phyloP scores from a whole-genome alignment of 495 filamentous ascomycete genomes.

The Trichoderma erinaceum region DNA sequence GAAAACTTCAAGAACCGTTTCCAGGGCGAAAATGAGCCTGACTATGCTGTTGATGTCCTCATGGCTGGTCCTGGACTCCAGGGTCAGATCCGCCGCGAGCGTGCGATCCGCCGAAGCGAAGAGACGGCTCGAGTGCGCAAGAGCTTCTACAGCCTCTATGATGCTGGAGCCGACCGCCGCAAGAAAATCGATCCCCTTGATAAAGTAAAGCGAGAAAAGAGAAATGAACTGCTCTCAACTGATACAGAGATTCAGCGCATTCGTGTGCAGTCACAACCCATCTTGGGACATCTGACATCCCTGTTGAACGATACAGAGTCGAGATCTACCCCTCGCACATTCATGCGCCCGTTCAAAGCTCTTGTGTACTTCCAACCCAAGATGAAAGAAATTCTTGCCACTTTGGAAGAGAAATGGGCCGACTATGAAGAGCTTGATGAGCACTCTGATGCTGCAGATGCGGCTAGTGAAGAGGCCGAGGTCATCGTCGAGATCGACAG shows the following conservation, averaged over 20 bases:
- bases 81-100: constrained; percentile 28
- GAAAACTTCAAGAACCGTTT: constrained; percentile 24
- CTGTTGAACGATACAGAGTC: constrained; percentile 23
- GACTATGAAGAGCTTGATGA: constrained; percentile 27
- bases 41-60: constrained; percentile 30
- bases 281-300: constrained; percentile 28
- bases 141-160: constrained; percentile 17
- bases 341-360: constrained; percentile 34
- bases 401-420: constrained; percentile 34
- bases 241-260: constrained; percentile 31
- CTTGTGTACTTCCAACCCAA: constrained; percentile 34
- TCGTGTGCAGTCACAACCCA: constrained; percentile 33
- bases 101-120: constrained; percentile 24
- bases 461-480: constrained; percentile 20
- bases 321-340: constrained; percentile 28
- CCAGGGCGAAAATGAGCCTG: constrained; percentile 24
- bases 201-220: background rate
- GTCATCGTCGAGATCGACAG: constrained; percentile 20
- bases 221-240: background rate
- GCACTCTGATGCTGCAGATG: constrained; percentile 6
- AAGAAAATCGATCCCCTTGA: constrained; percentile 1
- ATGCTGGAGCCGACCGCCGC: background rate
- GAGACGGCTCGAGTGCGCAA: constrained; percentile 25
- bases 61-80: constrained; percentile 25
- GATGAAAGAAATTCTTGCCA: constrained; percentile 30